Evolutionary conservation across 768 basidiomycete species (phyloP).

Genomic region (Kwoniella botswanensis): DNA sequence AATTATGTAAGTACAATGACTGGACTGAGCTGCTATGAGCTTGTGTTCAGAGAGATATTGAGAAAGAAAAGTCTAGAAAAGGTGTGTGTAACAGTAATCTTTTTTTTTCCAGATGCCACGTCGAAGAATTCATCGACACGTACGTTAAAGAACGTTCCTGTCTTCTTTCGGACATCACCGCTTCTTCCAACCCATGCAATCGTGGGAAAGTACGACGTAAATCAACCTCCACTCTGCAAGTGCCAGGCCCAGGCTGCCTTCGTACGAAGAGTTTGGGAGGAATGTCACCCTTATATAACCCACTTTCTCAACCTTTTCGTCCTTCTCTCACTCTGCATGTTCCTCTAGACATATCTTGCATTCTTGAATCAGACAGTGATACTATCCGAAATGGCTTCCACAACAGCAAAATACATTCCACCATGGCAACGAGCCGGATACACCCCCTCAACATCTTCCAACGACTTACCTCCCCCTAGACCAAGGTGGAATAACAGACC

Average conservation of each 20-base stretch:
- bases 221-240: conserved; percentile 13
- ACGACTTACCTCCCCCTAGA: conserved; percentile 10
- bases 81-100: neutral
- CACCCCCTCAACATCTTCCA: conserved; percentile 8
- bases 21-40: neutral
- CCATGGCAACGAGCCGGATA: conserved; percentile 32
- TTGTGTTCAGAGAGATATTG: neutral
- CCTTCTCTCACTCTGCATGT: neutral
- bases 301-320: neutral
- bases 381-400: neutral
- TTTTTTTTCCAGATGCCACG: conserved; percentile 1
- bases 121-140: conserved; percentile 2
- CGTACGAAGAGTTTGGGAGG: neutral
- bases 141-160: neutral
- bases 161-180: neutral
- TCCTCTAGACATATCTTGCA: neutral
- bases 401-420: conserved; percentile 31
- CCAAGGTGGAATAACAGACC: neutral
- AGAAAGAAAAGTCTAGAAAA: neutral
- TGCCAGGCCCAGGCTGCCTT: conserved; percentile 6
- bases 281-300: neutral
- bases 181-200: neutral
- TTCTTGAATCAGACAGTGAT: neutral
- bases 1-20: neutral
- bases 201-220: neutral